Conservation (phyloP, 768 basidiomycete genomes). For the Kwoniella europaea region DNA sequence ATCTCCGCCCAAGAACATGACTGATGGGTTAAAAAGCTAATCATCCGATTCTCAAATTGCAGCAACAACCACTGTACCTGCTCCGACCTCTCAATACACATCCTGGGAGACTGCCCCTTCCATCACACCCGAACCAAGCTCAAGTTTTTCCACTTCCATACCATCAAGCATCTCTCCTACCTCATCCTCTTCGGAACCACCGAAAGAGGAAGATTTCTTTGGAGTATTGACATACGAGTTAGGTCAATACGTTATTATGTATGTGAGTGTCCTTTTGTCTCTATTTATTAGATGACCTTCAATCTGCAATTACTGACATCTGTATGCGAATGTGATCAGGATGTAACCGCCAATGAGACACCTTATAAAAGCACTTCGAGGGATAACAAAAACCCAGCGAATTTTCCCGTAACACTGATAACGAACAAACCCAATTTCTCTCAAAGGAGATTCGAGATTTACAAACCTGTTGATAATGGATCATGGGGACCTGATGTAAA, state of each 20-base stretch:
- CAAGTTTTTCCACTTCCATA: not conserved
- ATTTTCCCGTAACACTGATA: not conserved
- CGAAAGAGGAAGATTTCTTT: not conserved
- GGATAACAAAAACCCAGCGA: not conserved
- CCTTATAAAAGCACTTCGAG: not conserved
- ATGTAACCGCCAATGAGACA: constrained; percentile 3
- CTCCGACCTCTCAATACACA: not conserved
- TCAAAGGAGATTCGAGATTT: constrained; percentile 3
- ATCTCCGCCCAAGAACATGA: not conserved
- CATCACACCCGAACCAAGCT: not conserved
- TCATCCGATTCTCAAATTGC: not conserved
- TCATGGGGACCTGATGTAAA: constrained; percentile 10
- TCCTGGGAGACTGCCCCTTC: not conserved
- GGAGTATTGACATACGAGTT: constrained; percentile 9
- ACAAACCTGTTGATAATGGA: constrained; percentile 8
- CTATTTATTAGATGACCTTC: too few species aligned
- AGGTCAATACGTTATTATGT: constrained; percentile 9
- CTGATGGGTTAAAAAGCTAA: not conserved
- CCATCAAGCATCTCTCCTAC: not conserved
- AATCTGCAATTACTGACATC: too few species aligned
- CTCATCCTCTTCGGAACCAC: not conserved
- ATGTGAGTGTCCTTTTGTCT: not conserved
- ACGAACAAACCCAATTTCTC: constrained; percentile 6
- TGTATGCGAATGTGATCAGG: not conserved
- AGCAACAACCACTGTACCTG: not conserved